phyloP scores from a whole-genome alignment of 176 grass and related monocot genomes.

The Oryza officinalis region DNA sequence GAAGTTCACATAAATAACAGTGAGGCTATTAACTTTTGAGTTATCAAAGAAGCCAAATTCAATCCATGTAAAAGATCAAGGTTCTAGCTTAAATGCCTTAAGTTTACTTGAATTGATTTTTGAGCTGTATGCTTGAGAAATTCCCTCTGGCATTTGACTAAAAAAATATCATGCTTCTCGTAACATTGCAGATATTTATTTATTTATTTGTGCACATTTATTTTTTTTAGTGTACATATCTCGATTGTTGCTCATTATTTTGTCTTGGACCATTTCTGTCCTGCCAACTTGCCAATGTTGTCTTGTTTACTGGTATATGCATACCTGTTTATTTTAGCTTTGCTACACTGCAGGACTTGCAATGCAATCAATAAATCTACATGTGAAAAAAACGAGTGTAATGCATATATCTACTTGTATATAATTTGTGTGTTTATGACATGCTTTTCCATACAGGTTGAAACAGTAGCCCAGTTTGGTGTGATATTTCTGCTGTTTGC shows the following conservation, averaged over 20 bases:
- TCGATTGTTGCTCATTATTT: not conserved
- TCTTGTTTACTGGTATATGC: not conserved
- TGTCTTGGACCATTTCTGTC: not conserved
- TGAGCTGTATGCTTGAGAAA: not conserved
- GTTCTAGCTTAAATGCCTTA: not conserved
- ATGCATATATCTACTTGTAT: not conserved
- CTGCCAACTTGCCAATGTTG: not conserved
- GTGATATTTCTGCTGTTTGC: slow-evolving; percentile 99
- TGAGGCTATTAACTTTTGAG: not conserved
- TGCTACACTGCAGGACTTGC: not conserved
- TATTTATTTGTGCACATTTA: not conserved
- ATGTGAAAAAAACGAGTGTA: not conserved
- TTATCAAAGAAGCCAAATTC: not conserved
- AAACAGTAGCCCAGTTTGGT: slow-evolving; percentile 99
- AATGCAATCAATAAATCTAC: not conserved
- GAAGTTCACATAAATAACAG: not conserved
- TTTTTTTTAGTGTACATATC: not conserved
- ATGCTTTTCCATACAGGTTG: slow-evolving; percentile 62
- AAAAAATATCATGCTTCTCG: not conserved
- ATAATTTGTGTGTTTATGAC: slow-evolving; percentile 21
- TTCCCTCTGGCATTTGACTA: not conserved
- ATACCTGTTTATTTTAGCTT: slow-evolving; percentile 1
- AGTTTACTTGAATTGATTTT: not conserved
- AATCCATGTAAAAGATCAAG: not conserved
- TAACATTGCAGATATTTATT: not conserved